Evolutionary conservation across 2,329 filamentous ascomycete species (phyloP).

Genomic region (Verticillium albo-atrum): DNA sequence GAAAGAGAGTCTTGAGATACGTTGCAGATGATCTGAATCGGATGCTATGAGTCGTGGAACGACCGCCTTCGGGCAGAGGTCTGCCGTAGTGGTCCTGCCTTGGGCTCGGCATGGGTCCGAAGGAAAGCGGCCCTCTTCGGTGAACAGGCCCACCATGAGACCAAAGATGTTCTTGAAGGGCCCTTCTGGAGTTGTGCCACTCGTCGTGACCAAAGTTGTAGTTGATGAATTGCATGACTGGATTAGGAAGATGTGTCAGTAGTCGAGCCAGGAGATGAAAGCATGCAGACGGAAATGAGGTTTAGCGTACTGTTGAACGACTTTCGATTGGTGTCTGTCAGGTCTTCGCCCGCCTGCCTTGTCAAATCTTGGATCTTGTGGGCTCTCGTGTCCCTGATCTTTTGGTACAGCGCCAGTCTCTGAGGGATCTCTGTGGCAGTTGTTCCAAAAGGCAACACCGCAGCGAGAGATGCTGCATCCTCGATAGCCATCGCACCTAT

Average conservation of each 20-base stretch:
- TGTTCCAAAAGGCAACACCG: conserved; percentile 47
- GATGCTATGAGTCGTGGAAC: neutral
- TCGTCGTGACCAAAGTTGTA: conserved; percentile 58
- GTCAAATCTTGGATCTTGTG: conserved; percentile 54
- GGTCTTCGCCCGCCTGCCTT: conserved; percentile 44
- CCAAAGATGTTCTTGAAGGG: conserved; percentile 45
- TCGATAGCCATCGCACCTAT: conserved; percentile 62
- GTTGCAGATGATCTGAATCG: conserved; percentile 20
- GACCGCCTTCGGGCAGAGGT: neutral
- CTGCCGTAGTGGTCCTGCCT: conserved; percentile 28
- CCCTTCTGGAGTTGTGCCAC: conserved; percentile 46
- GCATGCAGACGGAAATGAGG: neutral
- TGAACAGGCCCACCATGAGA: conserved; percentile 27
- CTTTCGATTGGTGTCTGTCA: conserved; percentile 3
- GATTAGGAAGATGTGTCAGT: neutral
- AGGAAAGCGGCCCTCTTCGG: conserved; percentile 40
- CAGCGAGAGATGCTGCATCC: conserved; percentile 55
- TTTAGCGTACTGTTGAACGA: neutral
- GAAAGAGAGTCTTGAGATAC: conserved; percentile 42
- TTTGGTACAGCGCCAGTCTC: conserved; percentile 54
- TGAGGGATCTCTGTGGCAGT: conserved; percentile 41
- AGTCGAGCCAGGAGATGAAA: neutral
- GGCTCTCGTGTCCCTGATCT: conserved; percentile 52
- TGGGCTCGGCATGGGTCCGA: conserved; percentile 41
- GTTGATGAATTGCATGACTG: conserved; percentile 34